Evolutionary conservation across 2,329 filamentous ascomycete species (phyloP).

Genomic region (Macrophomina phaseolina): DNA sequence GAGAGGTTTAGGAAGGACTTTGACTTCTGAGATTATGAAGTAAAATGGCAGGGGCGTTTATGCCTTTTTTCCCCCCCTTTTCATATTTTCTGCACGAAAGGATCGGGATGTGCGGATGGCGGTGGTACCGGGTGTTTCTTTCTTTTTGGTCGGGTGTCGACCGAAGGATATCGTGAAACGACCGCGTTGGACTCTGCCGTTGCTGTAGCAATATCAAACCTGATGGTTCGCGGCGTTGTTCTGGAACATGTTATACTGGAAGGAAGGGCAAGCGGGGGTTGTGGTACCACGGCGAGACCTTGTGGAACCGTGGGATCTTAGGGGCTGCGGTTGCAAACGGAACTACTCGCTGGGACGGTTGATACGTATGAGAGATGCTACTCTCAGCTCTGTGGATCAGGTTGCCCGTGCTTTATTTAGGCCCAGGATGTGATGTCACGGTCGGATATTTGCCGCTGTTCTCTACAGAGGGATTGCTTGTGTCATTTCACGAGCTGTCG

Average conservation of each 20-base stretch:
- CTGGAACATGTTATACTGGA: constrained; percentile 5
- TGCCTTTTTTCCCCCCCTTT: too few species aligned
- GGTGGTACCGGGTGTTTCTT: neutral
- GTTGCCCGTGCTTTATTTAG: neutral
- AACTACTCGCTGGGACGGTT: neutral
- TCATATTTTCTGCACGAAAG: too few species aligned
- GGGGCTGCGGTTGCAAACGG: neutral
- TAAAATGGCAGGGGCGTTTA: neutral
- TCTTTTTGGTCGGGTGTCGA: too few species aligned
- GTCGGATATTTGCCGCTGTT: neutral
- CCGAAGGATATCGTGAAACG: constrained; percentile 2
- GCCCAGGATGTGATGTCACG: constrained; percentile 8
- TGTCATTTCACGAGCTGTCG: constrained; percentile 9
- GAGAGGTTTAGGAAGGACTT: constrained; percentile 88
- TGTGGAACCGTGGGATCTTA: neutral
- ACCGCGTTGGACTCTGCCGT: neutral
- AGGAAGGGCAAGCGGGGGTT: neutral
- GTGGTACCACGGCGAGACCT: neutral
- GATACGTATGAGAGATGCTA: neutral
- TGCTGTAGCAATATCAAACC: constrained; percentile 6
- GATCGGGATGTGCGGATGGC: neutral
- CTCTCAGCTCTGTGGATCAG: neutral
- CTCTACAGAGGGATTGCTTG: neutral
- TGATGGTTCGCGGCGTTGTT: neutral
- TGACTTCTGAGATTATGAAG: constrained; percentile 68